Evolutionary conservation across 2,329 filamentous ascomycete genomes (phyloP), one percentile per base, ranked within the genome.

Genomic region (Fusarium staphyleae): DNA sequence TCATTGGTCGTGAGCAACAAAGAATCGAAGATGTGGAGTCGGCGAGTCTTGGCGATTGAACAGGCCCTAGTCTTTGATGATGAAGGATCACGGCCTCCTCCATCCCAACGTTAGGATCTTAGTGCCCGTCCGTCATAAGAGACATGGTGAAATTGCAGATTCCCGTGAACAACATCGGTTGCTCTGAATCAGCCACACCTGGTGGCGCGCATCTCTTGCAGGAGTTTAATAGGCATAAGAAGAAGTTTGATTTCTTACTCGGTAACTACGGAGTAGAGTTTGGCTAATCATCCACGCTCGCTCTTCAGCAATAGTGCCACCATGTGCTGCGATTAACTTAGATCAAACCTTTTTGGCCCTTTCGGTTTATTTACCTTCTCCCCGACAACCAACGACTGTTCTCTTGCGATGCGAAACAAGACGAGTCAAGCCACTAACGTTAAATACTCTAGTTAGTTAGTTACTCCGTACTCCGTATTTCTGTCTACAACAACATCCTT

Each of bases 311-410:
- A 24, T 8, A 24, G 22, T 8, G 22, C 9, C 9, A 9, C 22
- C 22, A 24, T 24, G 22, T 24, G 22, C 22, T 24, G 22, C 22
- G 9, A 24, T 24, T n/a, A n/a, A n/a, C 4, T 4, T 22, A 22
- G 19, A 22, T n/a, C 16, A 48, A 36, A 44, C 53, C 28, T 46
- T 28, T 47, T 47, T 41, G 26, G 35, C 40, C 36, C 40, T 39
- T 52, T 35, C 22, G 46, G 49, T 59, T 51, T 62, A 55, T 61
- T 62, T 52, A 62, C 49, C 59, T 59, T 43, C n/a, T 24, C 32
- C 55, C 18, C 37, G 32, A 51, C 48, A 44, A 48, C 45, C 26
- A 19, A 12, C 5, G 13, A 15, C 15, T 14, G 15, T 32, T 41
- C 13, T 5, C 2, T 16, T 7, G 22, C 5, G 8, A 24, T 7